phyloP scores from a whole-genome alignment of 345 rosid genomes.

The Alliaria petiolata region DNA sequence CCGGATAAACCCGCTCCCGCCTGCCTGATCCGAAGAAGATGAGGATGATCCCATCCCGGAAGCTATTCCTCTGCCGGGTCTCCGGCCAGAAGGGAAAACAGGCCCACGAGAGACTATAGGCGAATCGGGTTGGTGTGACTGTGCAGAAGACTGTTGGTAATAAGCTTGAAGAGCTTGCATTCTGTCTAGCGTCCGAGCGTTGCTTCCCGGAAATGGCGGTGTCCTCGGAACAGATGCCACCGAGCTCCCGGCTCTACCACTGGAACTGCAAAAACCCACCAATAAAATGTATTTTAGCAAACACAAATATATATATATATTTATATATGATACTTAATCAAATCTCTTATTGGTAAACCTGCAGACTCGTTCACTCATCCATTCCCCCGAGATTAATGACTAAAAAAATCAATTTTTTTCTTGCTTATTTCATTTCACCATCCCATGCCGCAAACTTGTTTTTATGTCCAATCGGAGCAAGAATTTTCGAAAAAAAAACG shows the following conservation, averaged over 20 bases:
- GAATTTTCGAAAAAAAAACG: no score
- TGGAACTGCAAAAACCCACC: constrained; percentile 40
- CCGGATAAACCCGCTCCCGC: constrained; percentile 61
- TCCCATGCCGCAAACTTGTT: neutral
- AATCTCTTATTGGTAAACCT: no score
- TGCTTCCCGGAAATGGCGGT: constrained; percentile 89
- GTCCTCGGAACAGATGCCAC: constrained; percentile 53
- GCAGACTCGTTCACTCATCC: no score
- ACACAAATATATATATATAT: no score
- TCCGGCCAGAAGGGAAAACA: constrained; percentile 42
- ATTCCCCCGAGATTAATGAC: no score
- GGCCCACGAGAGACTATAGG: constrained; percentile 56
- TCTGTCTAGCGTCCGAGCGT: constrained; percentile 77
- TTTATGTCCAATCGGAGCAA: neutral
- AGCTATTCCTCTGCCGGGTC: constrained; percentile 53
- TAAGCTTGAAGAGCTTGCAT: constrained; percentile 94
- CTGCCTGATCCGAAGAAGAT: constrained; percentile 66
- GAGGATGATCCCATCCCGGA: constrained; percentile 53
- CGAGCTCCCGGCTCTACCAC: constrained; percentile 72
- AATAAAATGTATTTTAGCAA: no score
- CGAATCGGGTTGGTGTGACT: constrained; percentile 46
- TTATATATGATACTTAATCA: no score
- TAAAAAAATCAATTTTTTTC: no score
- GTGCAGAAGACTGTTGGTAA: constrained; percentile 61
- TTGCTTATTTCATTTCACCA: no score